These are phyloP conservation scores for Neodidymelliopsis sp. DNA, from an alignment of 2,329 filamentous ascomycete genomes.

Conservation along the genomic window DNA sequence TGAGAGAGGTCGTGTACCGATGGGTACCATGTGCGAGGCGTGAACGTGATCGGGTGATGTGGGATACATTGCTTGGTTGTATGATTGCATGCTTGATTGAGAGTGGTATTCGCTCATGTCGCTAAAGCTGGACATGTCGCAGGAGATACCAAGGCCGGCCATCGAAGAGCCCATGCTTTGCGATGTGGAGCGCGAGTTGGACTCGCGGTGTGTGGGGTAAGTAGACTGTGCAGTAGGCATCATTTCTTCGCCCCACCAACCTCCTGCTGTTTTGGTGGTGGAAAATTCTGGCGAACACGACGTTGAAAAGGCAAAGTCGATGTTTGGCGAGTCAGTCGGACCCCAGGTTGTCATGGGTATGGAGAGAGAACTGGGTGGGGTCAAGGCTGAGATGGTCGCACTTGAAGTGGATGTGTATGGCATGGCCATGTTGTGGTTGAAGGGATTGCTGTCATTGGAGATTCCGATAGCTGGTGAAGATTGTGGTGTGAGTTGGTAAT, in stretches of 20 bases:
- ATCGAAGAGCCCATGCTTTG: conserved; percentile 23
- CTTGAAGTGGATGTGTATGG: conserved; percentile 24
- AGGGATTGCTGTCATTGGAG: conserved; percentile 28
- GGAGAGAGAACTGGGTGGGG: conserved; percentile 43
- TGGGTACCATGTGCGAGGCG: conserved; percentile 24
- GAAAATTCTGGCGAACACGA: conserved; percentile 37
- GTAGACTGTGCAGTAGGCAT: conserved; percentile 24
- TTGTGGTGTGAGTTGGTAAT: conserved; percentile 46
- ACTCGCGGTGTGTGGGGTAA: conserved; percentile 27
- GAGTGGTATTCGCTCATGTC: conserved; percentile 21
- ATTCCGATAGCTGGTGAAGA: conserved; percentile 41
- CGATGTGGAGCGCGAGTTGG: conserved; percentile 28
- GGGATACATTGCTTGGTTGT: conserved; percentile 9
- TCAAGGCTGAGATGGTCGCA: conserved; percentile 48
- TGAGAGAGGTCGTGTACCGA: conserved; percentile 31
- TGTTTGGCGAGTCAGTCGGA: conserved; percentile 31
- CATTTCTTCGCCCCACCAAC: conserved; percentile 38
- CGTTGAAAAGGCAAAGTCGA: conserved; percentile 45
- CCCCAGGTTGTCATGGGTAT: conserved; percentile 43
- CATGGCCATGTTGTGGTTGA: conserved; percentile 33
- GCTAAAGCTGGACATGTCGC: conserved; percentile 35
- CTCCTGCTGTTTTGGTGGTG: conserved; percentile 31
- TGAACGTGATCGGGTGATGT: not conserved
- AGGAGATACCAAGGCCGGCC: conserved; percentile 44
- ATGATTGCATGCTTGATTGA: conserved; percentile 16